Evolutionary conservation across 768 basidiomycete genomes (phyloP), one percentile per base, ranked within the genome.

Genomic region (Mrakia gelida): DNA sequence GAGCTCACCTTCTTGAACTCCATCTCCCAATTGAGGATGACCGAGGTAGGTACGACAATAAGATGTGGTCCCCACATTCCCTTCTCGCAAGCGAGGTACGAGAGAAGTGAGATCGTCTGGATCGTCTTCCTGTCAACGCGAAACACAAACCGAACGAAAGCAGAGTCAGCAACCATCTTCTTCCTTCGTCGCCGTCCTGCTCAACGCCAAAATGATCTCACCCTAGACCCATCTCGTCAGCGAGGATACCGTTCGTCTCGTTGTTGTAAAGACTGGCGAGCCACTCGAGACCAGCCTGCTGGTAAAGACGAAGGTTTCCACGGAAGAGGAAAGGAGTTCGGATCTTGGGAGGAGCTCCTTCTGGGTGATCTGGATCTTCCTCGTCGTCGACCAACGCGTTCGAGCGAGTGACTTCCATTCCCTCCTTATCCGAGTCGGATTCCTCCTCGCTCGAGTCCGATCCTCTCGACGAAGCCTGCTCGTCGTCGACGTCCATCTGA

Each of bases 191-290:
- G 78, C 52, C 76, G 67, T 49, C 2, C n/a, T n/a, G n/a, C n/a
- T n/a, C n/a, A n/a, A n/a, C n/a, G n/a, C n/a, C n/a, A n/a, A n/a
- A n/a, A n/a, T n/a, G 13, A 34, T 87, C 91, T 61, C 81, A 95
- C 93, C 94, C 94, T 10, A 96, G 85, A 63, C 94, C 95, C 94
- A 97, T 95, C 84, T 96, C 94, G 82, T 96, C 95, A 1, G 94
- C 93, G 56, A 86, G 80, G 52, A 86, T 86, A 56, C 86, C 86
- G 80, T 87, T 87, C 80, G 85, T 83, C 6, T 84, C 83, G 54
- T 85, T 85, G 28, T 83, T 80, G 81, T 86, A 86, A 0, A 86
- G 79, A 73, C 84, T 84, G 3, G 85, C 86, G 18, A 87, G 84
- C 86, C 86, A 87, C 67, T 86, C 86, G 26, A 87, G 82, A 3